These are phyloP conservation scores for Nicotiana attenuata DNA, from an alignment of 257 asterid genomes.

Conservation along the genomic window DNA sequence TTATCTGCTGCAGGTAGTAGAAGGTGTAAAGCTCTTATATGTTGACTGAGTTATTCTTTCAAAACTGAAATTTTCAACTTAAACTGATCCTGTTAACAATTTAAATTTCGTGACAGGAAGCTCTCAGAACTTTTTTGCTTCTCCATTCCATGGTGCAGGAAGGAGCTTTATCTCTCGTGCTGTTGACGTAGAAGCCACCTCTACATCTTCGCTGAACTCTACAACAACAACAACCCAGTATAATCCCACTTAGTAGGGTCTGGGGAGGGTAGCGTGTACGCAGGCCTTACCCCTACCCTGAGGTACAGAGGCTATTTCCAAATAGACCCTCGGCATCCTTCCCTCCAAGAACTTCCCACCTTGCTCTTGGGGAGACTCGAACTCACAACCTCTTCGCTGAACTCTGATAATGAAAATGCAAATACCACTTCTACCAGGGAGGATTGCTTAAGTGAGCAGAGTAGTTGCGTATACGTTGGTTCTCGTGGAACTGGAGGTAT, in stretches of 20 bases:
- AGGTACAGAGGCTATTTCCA: too few species aligned
- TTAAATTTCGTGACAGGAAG: conserved; percentile 45
- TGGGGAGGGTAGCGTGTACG: too few species aligned
- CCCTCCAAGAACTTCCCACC: too few species aligned
- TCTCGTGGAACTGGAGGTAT: conserved; percentile 77
- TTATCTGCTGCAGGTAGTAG: conserved; percentile 74
- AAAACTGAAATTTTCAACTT: conserved; percentile 4
- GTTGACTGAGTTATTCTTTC: not conserved
- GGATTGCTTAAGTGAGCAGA: conserved; percentile 18
- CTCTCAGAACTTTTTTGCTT: conserved; percentile 37
- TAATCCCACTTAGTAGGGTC: too few species aligned
- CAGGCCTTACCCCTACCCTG: too few species aligned
- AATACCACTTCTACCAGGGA: conserved; percentile 34
- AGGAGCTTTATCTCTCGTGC: conserved; percentile 57
- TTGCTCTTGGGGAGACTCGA: too few species aligned
- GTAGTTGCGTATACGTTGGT: conserved; percentile 65
- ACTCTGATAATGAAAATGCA: conserved; percentile 34
- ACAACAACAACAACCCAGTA: too few species aligned
- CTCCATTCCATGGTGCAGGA: conserved; percentile 50
- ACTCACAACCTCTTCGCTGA: too few species aligned
- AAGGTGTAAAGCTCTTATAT: conserved; percentile 14
- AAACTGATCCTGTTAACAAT: conserved; percentile 15
- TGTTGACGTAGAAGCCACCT: conserved; percentile 40
- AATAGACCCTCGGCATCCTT: too few species aligned
- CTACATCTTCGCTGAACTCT: conserved; percentile 27